Evolutionary conservation across 225 moss, liverwort and hornwort species (phyloP), one percentile per base, ranked within the genome.

Genomic region (Bryoerythrophyllum caledonicum): DNA sequence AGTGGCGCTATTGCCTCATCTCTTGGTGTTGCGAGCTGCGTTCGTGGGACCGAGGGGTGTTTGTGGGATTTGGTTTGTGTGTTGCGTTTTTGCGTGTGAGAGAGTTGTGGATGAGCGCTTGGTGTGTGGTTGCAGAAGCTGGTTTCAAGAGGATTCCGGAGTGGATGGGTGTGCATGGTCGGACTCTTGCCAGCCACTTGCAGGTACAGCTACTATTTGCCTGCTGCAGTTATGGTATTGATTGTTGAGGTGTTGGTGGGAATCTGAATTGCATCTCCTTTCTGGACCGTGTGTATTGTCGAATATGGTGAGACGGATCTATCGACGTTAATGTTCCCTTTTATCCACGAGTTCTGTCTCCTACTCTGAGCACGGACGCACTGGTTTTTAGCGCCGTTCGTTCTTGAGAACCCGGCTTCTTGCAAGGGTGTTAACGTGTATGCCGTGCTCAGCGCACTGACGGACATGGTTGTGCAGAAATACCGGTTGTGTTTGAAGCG

Each of bases 71-170:
- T n/a, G 3, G 1, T n/a, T 52, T 52, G 38, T 8, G 2, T n/a
- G 19, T 52, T 19, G n/a, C 52, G 20, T 20, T 52, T 49, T 52
- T n/a, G 19, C 20, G 52, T 52, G 52, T 20, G 52, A 19, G 46
- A 20, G 19, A 14, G 72, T 34, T 20, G 57, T 44, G 7, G 53
- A 23, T 44, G 65, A 16, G 63, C 41, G 38, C 72, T 68, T 28
- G 38, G n/a, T 14, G 23, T 60, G 34, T 74, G 68, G 54, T 52
- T 75, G 81, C 91, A 94, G 93, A 92, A 82, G 94, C 94, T 35
- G 92, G 92, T 65, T 92, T 92, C 20, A 94, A 94, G 89, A 84
- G 89, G 64, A 94, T 94, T 77, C 79, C 92, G 61, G 94, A 94
- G 82, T 82, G 89, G 58, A 94, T 94, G 94, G 88, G 85, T 52